Base-by-base conservation (phyloP, 768 basidiomycete genomes). In the Xerocomus brunneocitrinus region DNA sequence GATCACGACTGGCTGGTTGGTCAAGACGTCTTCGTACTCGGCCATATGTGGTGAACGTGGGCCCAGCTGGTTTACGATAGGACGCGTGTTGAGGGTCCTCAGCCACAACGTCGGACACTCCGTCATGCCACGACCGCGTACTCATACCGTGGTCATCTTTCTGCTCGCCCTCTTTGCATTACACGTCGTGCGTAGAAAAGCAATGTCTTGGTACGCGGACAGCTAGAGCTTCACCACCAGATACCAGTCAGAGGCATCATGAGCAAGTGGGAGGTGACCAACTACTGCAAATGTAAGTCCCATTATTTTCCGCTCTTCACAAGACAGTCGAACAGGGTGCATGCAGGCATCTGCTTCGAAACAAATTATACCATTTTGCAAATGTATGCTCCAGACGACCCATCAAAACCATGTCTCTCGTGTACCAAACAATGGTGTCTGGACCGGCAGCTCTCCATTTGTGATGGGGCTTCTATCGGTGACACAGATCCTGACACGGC, bases 1-100 rank as follows among this genome's bases (percentile, higher is more conserved):
- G 65, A 98, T 97, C 59, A 98, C 95, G 54, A 98, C 94, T 5
- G 95, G 95, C 73, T 98, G 95, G 76, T 98, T 98, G 54, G 95
- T 95, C 69, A 97, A 82, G 61, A 93, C 91, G 69, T 93, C 91
- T 70, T 93, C 91, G 72, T 84, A 92, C 75, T 92, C 91, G 50
- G 85, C 80, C 91, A 92, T 93, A 55, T 60, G 28, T 55, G 22
- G 49, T 38, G 56, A 52, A 47, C 28, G 19, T 53, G 47, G 58
- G 30, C 24, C 40, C 5, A 41, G 42, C 5, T 13, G 5, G n/a
- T 19, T 19, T 19, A 19, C 19, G 19, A 19, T 19, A 19, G 38
- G 6, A 32, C 39, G 24, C 34, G 48, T 35, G 43, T 50, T 54
- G 22, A 40, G 32, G 22, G 22, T 43, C 44, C 30, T 58, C 48